Conservation (phyloP, 495 filamentous ascomycete species). For the Talaromyces liani region DNA sequence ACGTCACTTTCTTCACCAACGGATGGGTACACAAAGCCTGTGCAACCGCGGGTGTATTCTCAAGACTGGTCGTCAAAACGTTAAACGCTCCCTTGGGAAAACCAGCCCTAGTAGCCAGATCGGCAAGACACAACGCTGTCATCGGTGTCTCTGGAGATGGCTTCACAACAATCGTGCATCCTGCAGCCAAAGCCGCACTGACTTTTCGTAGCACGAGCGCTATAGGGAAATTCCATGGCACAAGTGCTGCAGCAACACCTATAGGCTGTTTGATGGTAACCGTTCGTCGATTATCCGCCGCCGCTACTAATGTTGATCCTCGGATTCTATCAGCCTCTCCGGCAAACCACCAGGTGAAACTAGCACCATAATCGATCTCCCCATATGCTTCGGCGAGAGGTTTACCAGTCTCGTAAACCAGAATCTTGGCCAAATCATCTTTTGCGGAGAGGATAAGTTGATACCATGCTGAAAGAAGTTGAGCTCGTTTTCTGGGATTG, state of each 20-base stretch:
- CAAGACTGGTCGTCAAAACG: conserved; percentile 47
- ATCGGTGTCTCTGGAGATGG: conserved; percentile 58
- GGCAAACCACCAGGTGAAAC: conserved; percentile 59
- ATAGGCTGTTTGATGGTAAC: conserved; percentile 67
- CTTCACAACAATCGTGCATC: conserved; percentile 58
- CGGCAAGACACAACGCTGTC: conserved; percentile 43
- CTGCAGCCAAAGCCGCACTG: conserved; percentile 61
- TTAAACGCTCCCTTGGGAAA: conserved; percentile 51
- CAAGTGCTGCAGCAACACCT: conserved; percentile 56
- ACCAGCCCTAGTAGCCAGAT: conserved; percentile 46
- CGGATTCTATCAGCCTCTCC: conserved; percentile 65
- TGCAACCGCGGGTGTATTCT: conserved; percentile 57
- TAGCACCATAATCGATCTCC: conserved; percentile 52
- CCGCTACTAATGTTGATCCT: conserved; percentile 48
- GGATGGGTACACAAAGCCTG: conserved; percentile 58
- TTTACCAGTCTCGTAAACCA: conserved; percentile 60
- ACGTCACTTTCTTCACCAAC: conserved; percentile 63
- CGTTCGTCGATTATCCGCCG: conserved; percentile 52
- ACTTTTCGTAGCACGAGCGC: conserved; percentile 66
- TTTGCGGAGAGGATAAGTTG: conserved; percentile 40
- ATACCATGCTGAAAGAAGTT: conserved; percentile 56
- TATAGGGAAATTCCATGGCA: conserved; percentile 59
- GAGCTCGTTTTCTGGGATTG: conserved; percentile 53
- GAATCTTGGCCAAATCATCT: conserved; percentile 50
- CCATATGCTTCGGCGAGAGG: conserved; percentile 50